These are phyloP conservation scores for Colletotrichum zoysiae DNA, from an alignment of 2,329 filamentous ascomycete species.

Conservation along the genomic window DNA sequence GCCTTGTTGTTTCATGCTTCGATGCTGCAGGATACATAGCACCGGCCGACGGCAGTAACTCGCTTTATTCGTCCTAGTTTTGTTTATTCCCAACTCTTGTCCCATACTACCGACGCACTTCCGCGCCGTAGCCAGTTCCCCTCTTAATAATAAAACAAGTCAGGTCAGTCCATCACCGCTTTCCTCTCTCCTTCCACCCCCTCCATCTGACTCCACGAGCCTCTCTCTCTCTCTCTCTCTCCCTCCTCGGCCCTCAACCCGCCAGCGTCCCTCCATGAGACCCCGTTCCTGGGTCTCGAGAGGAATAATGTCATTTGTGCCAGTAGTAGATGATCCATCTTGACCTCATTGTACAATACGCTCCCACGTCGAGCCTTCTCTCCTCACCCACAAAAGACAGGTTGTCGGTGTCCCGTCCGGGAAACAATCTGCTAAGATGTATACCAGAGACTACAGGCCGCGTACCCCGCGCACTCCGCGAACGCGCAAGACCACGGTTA, in stretches of 20 bases:
- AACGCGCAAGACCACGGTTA: constrained; percentile 63
- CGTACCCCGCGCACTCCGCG: constrained; percentile 40
- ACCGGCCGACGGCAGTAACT: constrained; percentile 32
- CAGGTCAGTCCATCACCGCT: constrained; percentile 44
- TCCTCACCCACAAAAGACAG: constrained; percentile 22
- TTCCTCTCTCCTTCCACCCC: constrained; percentile 42
- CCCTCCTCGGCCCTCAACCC: constrained; percentile 39
- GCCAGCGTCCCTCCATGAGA: constrained; percentile 49
- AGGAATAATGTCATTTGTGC: constrained; percentile 46
- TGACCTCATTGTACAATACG: constrained; percentile 51
- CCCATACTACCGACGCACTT: constrained; percentile 34
- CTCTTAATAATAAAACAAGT: constrained; percentile 38
- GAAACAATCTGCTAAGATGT: constrained; percentile 61
- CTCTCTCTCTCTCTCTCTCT: constrained; percentile 26
- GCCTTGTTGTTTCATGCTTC: constrained; percentile 41
- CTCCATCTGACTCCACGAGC: constrained; percentile 43
- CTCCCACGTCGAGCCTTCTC: constrained; percentile 9
- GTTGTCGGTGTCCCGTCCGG: constrained; percentile 44
- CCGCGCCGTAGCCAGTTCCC: constrained; percentile 22
- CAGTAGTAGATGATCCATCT: constrained; percentile 41
- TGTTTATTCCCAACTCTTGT: constrained; percentile 36
- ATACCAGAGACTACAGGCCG: constrained; percentile 57
- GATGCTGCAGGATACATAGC: constrained; percentile 44
- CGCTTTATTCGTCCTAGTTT: constrained; percentile 37
- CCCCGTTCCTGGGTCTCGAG: constrained; percentile 51